These are phyloP conservation scores for Elongisporangium anandrum DNA, from an alignment of 352 stramenopile genomes.

Conservation along the genomic window DNA sequence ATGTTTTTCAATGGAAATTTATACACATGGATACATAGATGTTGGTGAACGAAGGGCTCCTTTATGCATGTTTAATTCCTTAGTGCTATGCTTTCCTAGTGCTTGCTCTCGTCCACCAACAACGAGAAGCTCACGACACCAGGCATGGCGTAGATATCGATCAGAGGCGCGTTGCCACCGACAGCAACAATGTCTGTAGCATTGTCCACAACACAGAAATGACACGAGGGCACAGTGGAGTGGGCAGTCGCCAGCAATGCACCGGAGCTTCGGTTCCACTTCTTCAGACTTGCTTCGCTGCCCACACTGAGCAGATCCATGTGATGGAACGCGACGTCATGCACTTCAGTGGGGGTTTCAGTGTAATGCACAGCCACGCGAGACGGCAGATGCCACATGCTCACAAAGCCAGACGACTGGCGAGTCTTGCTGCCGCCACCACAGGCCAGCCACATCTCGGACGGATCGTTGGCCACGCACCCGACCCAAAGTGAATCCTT, in stretches of 20 bases:
- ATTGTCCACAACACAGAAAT: conserved; percentile 66
- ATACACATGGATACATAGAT: too few species aligned
- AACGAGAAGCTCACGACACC: conserved; percentile 82
- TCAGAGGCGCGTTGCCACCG: conserved; percentile 42
- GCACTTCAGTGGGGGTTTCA: conserved; percentile 51
- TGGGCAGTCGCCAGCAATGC: conserved; percentile 46
- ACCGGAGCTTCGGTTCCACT: conserved; percentile 74
- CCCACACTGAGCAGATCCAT: conserved; percentile 70
- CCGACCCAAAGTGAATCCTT: conserved; percentile 43
- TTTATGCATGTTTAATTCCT: conserved; percentile 5
- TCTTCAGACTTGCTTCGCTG: conserved; percentile 58
- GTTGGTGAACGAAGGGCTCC: not conserved
- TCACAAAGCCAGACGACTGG: conserved; percentile 43
- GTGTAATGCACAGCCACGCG: conserved; percentile 67
- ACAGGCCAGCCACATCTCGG: conserved; percentile 66
- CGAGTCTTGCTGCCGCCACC: conserved; percentile 47
- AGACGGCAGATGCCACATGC: conserved; percentile 78
- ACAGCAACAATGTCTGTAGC: conserved; percentile 66
- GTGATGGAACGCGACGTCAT: conserved; percentile 66
- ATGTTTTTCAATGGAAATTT: not conserved
- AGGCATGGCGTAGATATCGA: conserved; percentile 79
- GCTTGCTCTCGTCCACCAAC: conserved; percentile 25
- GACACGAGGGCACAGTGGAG: conserved; percentile 47
- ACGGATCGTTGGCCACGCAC: conserved; percentile 56
- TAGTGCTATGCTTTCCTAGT: too few species aligned